phyloP scores from a whole-genome alignment of 2,329 filamentous ascomycete species.

The Cephalotrichum gorgonifer region DNA sequence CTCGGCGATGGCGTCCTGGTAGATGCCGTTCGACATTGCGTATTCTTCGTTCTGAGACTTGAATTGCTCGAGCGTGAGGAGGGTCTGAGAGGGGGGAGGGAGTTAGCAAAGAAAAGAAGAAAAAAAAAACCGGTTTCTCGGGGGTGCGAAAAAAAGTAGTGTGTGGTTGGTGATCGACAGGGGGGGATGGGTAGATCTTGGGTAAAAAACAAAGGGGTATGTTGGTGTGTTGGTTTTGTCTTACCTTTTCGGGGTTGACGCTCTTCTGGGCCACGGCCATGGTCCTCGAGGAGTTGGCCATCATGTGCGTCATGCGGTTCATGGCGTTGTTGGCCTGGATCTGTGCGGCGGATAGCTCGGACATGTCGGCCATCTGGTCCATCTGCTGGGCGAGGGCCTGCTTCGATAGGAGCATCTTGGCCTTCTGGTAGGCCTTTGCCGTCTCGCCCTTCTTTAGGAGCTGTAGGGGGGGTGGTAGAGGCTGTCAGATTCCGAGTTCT shows the following conservation, averaged over 20 bases:
- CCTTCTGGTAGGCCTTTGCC: slow-evolving; percentile 53
- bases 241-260: slow-evolving; percentile 47
- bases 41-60: slow-evolving; percentile 54
- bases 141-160: too few relatives aligned
- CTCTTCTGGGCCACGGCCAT: slow-evolving; percentile 49
- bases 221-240: slow-evolving; percentile 7
- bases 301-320: slow-evolving; percentile 56
- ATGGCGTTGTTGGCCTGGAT: slow-evolving; percentile 56
- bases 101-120: background rate
- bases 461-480: slow-evolving; percentile 4
- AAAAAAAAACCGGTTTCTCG: background rate
- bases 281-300: slow-evolving; percentile 47
- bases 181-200: too few relatives aligned
- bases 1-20: slow-evolving; percentile 74
- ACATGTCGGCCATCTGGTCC: slow-evolving; percentile 56
- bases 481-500: background rate
- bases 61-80: slow-evolving; percentile 51
- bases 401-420: slow-evolving; percentile 51
- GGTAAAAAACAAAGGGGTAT: too few relatives aligned
- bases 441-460: slow-evolving; percentile 53
- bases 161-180: too few relatives aligned
- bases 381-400: slow-evolving; percentile 53
- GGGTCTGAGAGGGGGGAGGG: slow-evolving; percentile 26
- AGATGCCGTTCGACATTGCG: slow-evolving; percentile 60
- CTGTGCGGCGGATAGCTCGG: slow-evolving; percentile 48